phyloP scores from a whole-genome alignment of 2,329 filamentous ascomycete species.

The Ophiocordyceps robertsii region DNA sequence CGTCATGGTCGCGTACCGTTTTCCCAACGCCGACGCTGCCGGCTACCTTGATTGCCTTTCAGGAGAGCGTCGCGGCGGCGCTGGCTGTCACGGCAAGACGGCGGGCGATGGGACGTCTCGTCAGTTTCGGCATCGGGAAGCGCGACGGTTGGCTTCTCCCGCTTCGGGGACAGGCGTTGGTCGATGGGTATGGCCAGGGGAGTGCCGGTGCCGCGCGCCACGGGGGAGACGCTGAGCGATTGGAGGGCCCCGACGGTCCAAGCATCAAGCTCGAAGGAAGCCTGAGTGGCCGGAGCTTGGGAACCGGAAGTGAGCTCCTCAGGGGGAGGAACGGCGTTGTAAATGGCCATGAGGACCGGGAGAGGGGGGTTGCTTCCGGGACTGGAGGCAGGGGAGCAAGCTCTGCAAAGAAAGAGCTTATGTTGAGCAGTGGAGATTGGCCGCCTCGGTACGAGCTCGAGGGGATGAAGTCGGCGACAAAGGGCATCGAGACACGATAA shows the following conservation, averaged over 20 bases:
- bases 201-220: slow-evolving; percentile 45
- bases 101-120: slow-evolving; percentile 28
- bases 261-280: slow-evolving; percentile 45
- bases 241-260: slow-evolving; percentile 50
- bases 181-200: slow-evolving; percentile 68
- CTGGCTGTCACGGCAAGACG: slow-evolving; percentile 39
- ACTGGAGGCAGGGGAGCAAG: neutral
- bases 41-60: slow-evolving; percentile 82
- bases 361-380: neutral
- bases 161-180: slow-evolving; percentile 19
- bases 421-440: no score
- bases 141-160: neutral
- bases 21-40: slow-evolving; percentile 83
- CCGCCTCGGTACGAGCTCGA: no score
- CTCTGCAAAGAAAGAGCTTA: neutral
- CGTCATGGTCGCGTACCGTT: slow-evolving; percentile 51
- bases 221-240: slow-evolving; percentile 39
- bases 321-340: slow-evolving; percentile 35
- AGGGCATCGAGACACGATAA: no score
- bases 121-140: neutral
- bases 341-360: slow-evolving; percentile 32
- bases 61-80: slow-evolving; percentile 58
- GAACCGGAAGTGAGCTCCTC: slow-evolving; percentile 16
- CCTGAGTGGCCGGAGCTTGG: slow-evolving; percentile 10
- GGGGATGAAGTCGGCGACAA: no score